A percentile compares a stretch with the other conserved stretches of the same genome.
Conservation (phyloP, 768 basidiomycete genomes). For the Boletellus sp. region DNA sequence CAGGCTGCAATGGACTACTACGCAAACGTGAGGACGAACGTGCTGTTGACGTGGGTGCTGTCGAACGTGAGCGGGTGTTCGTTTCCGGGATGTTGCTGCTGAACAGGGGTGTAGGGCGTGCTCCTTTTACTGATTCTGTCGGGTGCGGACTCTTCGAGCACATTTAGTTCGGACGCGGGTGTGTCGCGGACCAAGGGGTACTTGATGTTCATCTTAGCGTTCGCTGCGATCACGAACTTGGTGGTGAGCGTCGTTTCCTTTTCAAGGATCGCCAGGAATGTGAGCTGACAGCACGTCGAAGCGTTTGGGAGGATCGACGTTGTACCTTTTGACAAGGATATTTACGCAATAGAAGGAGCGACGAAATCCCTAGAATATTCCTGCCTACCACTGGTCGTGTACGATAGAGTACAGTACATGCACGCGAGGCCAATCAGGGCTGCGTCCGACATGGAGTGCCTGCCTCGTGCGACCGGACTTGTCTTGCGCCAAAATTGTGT, state of each 20-base stretch:
- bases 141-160: slow-evolving; percentile 49
- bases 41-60: slow-evolving; percentile 75
- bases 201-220: slow-evolving; percentile 74
- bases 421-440: not conserved
- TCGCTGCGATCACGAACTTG: slow-evolving; percentile 74
- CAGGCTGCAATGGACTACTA: slow-evolving; percentile 82
- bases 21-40: slow-evolving; percentile 82
- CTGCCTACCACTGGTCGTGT: slow-evolving; percentile 3
- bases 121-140: slow-evolving; percentile 69
- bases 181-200: slow-evolving; percentile 67
- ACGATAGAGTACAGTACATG: slow-evolving; percentile 4
- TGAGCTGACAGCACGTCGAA: slow-evolving; percentile 23
- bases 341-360: slow-evolving; percentile 43
- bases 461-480: not conserved
- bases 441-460: not conserved
- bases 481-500: not conserved
- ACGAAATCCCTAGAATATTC: slow-evolving; percentile 1
- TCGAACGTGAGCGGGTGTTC: slow-evolving; percentile 58
- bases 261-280: not conserved
- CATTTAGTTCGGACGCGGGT: slow-evolving; percentile 50
- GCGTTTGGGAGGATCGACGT: slow-evolving; percentile 57
- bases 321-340: slow-evolving; percentile 48
- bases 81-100: not conserved
- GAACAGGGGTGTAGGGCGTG: slow-evolving; percentile 46
- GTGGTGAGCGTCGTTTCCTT: slow-evolving; percentile 38